A percentile compares a stretch with the other conserved stretches of the same genome.
These are phyloP conservation scores for Trichoderma gamsii DNA, from an alignment of 495 filamentous ascomycete genomes.

Conservation along the genomic window DNA sequence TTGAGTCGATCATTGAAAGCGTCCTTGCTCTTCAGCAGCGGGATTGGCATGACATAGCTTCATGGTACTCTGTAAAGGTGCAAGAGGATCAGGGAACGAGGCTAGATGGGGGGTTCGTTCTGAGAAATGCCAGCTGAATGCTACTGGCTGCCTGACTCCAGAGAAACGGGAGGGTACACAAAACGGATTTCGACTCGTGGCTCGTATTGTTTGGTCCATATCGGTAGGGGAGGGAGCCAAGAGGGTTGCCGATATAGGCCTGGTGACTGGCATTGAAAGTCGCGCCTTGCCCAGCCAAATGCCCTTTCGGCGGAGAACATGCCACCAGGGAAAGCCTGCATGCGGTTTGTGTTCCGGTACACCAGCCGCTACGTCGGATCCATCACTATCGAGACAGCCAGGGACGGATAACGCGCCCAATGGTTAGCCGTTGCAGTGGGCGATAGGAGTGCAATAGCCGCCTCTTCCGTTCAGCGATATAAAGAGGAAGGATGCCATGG, in stretches of 20 bases:
- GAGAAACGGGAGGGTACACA: background rate
- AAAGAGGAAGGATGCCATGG: background rate
- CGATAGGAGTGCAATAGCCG: background rate
- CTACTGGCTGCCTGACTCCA: background rate
- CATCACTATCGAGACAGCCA: slow-evolving; percentile 1
- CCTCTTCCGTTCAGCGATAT: background rate
- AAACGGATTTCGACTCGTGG: slow-evolving; percentile 4
- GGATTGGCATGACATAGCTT: background rate
- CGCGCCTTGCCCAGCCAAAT: background rate
- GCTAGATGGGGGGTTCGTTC: too few relatives aligned
- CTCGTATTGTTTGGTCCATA: slow-evolving; percentile 5
- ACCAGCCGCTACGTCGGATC: slow-evolving; percentile 9
- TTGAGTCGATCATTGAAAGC: slow-evolving; percentile 6
- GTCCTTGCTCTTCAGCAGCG: background rate
- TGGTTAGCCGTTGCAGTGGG: background rate
- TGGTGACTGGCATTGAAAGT: background rate
- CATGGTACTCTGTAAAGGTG: background rate
- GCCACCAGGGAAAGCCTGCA: background rate
- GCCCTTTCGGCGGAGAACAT: slow-evolving; percentile 1
- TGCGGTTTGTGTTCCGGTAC: background rate
- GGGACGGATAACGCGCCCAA: background rate
- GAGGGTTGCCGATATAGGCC: slow-evolving; percentile 6
- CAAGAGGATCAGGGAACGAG: too few relatives aligned
- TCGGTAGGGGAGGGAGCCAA: background rate
- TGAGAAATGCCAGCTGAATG: too few relatives aligned